Evolutionary conservation across 345 rosid genomes (phyloP).

Genomic region (Pistacia vera): DNA sequence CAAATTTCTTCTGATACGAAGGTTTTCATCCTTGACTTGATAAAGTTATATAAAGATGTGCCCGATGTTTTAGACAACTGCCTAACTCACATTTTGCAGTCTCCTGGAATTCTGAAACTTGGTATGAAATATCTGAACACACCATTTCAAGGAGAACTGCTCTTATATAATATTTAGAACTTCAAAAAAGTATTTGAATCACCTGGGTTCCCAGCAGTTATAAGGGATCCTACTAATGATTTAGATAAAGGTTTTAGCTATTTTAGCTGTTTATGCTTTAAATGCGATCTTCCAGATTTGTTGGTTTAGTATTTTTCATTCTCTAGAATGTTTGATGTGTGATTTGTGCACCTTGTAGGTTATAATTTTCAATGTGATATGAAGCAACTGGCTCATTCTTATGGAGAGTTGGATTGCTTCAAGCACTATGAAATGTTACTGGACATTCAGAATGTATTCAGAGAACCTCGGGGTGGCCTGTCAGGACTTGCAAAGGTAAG

Average conservation of each 20-base stretch:
- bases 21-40: constrained; percentile 85
- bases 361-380: constrained; percentile 85
- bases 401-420: constrained; percentile 75
- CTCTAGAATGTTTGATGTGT: background rate
- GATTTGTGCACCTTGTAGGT: constrained; percentile 46
- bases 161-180: background rate
- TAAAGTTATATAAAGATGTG: constrained; percentile 68
- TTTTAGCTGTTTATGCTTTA: background rate
- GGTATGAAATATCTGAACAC: constrained; percentile 48
- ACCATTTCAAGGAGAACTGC: background rate
- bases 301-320: background rate
- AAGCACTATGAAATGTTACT: constrained; percentile 80
- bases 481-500: constrained; percentile 84
- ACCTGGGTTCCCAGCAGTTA: background rate
- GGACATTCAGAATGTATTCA: constrained; percentile 77
- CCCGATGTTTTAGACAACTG: constrained; percentile 67
- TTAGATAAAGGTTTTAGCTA: background rate
- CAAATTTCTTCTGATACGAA: constrained; percentile 78
- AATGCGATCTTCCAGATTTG: background rate
- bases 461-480: constrained; percentile 73
- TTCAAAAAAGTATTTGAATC: background rate
- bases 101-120: constrained; percentile 72
- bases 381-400: constrained; percentile 64
- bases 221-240: background rate
- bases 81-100: constrained; percentile 76